Evolutionary conservation across 345 rosid genomes (phyloP).

Genomic region (Hypericum androsaemum): DNA sequence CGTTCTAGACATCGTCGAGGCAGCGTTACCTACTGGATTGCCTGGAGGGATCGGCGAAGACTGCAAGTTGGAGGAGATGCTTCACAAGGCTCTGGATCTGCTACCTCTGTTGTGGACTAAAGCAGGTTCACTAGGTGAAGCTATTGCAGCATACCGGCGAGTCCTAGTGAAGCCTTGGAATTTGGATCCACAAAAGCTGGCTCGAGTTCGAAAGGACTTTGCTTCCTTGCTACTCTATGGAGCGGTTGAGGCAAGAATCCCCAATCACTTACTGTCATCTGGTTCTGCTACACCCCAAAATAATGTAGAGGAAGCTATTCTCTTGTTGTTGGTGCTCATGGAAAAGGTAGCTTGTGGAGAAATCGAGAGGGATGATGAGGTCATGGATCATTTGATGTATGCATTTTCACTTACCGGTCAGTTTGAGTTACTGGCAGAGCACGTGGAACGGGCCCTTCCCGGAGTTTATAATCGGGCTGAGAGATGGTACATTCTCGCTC

Average conservation of each 20-base stretch:
- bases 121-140: constrained; percentile 62
- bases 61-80: constrained; percentile 70
- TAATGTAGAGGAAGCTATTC: constrained; percentile 73
- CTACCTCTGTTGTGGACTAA: constrained; percentile 61
- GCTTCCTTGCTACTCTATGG: constrained; percentile 70
- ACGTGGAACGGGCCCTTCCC: constrained; percentile 67
- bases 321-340: constrained; percentile 62
- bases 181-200: constrained; percentile 64
- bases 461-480: constrained; percentile 59
- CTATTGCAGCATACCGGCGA: constrained; percentile 60
- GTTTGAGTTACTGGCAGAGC: constrained; percentile 54
- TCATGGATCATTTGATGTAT: constrained; percentile 68
- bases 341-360: constrained; percentile 53
- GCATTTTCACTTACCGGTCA: constrained; percentile 70
- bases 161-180: constrained; percentile 81
- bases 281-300: constrained; percentile 36
- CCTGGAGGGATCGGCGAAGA: constrained; percentile 43
- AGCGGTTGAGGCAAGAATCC: constrained; percentile 53
- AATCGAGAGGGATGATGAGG: constrained; percentile 74
- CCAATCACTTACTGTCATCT: constrained; percentile 27
- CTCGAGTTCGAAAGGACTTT: constrained; percentile 62
- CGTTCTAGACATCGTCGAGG: constrained; percentile 60
- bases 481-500: constrained; percentile 87
- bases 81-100: constrained; percentile 76
- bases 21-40: constrained; percentile 68